A percentile compares a stretch with the other conserved stretches of the same genome.
Evolutionary conservation across 345 rosid genomes (phyloP).

Genomic region (Brassica carinata): DNA sequence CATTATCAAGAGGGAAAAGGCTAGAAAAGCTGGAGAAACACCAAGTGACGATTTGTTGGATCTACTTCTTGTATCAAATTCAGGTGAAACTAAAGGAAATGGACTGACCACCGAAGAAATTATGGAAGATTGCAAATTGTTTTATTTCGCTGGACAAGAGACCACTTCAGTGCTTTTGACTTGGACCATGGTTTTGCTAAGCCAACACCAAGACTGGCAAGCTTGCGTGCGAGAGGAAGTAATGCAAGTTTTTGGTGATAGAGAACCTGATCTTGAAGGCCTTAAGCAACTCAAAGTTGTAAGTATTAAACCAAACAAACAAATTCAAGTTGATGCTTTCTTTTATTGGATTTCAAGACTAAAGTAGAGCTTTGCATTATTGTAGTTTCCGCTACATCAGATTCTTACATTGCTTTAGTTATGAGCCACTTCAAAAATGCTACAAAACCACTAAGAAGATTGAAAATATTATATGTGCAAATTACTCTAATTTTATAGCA

Average conservation of each 20-base stretch:
- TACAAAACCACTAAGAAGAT: background rate
- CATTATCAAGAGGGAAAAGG: conserved; percentile 38
- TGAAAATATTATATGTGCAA: background rate
- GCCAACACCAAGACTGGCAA: conserved; percentile 60
- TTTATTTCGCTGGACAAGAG: conserved; percentile 23
- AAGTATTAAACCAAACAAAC: conserved; percentile 25
- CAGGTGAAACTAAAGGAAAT: conserved; percentile 35
- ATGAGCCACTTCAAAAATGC: background rate
- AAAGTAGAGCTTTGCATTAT: too few species aligned
- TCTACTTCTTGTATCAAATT: conserved; percentile 51
- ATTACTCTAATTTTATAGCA: background rate
- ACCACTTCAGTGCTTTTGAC: conserved; percentile 26
- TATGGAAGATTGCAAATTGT: conserved; percentile 54
- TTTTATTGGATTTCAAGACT: background rate
- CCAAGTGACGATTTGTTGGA: conserved; percentile 40
- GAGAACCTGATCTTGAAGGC: conserved; percentile 33
- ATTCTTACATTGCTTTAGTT: background rate
- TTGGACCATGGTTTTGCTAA: conserved; percentile 58
- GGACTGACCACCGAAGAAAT: conserved; percentile 51
- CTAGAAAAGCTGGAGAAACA: conserved; percentile 39
- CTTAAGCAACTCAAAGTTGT: conserved; percentile 47
- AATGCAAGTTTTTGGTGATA: conserved; percentile 45
- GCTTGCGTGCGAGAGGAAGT: conserved; percentile 58
- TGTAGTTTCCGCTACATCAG: background rate
- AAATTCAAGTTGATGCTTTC: background rate